phyloP scores from a whole-genome alignment of 2,329 filamentous ascomycete species.

The Cladosporium sp. region DNA sequence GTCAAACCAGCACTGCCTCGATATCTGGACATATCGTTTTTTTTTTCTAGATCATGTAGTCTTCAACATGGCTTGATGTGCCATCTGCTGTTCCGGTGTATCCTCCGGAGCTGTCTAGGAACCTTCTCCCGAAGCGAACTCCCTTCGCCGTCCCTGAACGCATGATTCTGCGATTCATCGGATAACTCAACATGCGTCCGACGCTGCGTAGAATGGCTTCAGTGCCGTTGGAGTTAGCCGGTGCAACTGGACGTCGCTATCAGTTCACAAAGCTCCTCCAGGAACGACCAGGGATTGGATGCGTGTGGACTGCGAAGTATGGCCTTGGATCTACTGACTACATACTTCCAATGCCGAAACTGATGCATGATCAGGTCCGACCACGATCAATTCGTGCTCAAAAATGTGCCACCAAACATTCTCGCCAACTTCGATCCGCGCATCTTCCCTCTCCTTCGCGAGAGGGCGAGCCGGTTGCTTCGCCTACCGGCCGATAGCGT shows the following conservation, averaged over 20 bases:
- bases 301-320: slow-evolving; percentile 30
- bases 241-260: slow-evolving; percentile 26
- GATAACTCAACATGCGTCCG: not conserved
- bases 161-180: too few species aligned
- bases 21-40: too few species aligned
- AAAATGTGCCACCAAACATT: slow-evolving; percentile 22
- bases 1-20: too few species aligned
- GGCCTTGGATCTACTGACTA: slow-evolving; percentile 4
- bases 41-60: too few species aligned
- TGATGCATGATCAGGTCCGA: slow-evolving; percentile 16
- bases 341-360: too few species aligned
- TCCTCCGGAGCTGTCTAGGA: too few species aligned
- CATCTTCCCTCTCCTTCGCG: slow-evolving; percentile 22
- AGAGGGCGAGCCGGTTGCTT: slow-evolving; percentile 15
- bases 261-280: slow-evolving; percentile 29
- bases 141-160: too few species aligned
- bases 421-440: slow-evolving; percentile 19
- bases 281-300: slow-evolving; percentile 27
- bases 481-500: slow-evolving; percentile 21
- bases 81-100: too few species aligned
- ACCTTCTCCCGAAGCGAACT: too few species aligned
- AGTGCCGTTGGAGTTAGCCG: slow-evolving; percentile 19
- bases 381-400: slow-evolving; percentile 20
- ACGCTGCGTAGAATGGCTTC: slow-evolving; percentile 10
- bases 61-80: too few species aligned